Conservation (phyloP, 495 filamentous ascomycete species). For the Trichoderma reesei region DNA sequence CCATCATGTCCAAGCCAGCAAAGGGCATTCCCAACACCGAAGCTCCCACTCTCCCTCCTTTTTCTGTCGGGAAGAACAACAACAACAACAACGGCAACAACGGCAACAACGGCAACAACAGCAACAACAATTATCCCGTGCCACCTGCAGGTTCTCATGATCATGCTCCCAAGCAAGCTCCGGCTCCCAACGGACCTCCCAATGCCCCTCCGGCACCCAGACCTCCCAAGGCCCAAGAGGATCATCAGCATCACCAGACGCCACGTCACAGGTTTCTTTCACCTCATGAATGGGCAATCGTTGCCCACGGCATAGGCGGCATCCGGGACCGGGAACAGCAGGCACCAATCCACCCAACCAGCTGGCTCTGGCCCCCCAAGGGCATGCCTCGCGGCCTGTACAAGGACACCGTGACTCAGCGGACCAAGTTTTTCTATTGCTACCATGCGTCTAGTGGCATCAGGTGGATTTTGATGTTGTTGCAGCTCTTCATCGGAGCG, state of each 20-base stretch:
- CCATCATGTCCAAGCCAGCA: background rate
- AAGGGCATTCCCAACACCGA: background rate
- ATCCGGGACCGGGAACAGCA: conserved; percentile 35
- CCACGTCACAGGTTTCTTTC: conserved; percentile 27
- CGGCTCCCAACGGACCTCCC: background rate
- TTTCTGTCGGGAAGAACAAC: background rate
- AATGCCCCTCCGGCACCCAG: background rate
- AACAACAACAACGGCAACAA: too few relatives aligned
- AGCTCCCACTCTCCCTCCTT: background rate
- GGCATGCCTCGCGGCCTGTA: conserved; percentile 37
- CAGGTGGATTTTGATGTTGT: conserved; percentile 32
- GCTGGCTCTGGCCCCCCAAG: conserved; percentile 33
- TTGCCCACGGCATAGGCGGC: conserved; percentile 36
- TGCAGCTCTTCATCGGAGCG: conserved; percentile 35
- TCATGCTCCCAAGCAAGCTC: background rate
- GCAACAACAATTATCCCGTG: background rate
- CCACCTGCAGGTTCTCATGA: background rate
- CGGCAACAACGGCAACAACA: too few relatives aligned
- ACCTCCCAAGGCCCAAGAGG: background rate
- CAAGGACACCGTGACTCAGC: conserved; percentile 30
- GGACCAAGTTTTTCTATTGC: conserved; percentile 28
- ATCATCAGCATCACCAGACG: background rate
- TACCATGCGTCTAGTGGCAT: conserved; percentile 26
- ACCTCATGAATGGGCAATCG: conserved; percentile 33
- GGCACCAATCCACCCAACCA: conserved; percentile 29